Evolutionary conservation across 1,284 basidiomycete genomes (phyloP), one percentile per base, ranked within the genome.

Genomic region (Ustilago tritici): DNA sequence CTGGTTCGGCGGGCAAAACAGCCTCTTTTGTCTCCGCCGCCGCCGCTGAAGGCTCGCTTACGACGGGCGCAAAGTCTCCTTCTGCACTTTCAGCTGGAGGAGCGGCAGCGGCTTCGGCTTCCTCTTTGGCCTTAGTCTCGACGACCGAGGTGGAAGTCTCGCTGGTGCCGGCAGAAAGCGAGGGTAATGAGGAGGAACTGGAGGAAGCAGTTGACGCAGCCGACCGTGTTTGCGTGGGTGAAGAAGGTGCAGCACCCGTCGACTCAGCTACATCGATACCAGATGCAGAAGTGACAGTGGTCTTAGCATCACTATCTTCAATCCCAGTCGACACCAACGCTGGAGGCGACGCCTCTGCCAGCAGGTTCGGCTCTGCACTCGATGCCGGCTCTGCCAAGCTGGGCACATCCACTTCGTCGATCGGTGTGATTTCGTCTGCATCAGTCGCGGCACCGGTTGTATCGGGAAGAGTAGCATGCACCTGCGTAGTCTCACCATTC

Each of bases 251-350:
- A 11, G 23, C 28, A 31, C 3, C 31, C 8, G 58, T n/a, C 5
- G 47, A 36, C 11, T 74, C 71, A 19, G 56, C 38, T 17, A 65
- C 62, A 31, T 74, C 65, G 35, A 65, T 62, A 12, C 75, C 75
- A 12, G 75, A 77, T 7, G 60, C 66, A 10, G 70, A 68, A 23
- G 66, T 77, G 61, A 77, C 75, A 2, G 66, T 68, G 4, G 72
- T 75, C 46, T 70, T 69, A n/a, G 65, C 53, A n/a, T 74, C 67
- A 4, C 52, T 59, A 14, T 70, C 66, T 15, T 73, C 70, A 32
- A 73, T 70, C 4, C 76, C 76, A 4, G 76, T 78, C 40, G 70
- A 73, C n/a, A 74, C 59, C 5, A 78, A 59, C 23, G 76, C 76
- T 7, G 76, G 70, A 19, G 76, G 76, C 0, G 64, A 70, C 17